phyloP scores from a whole-genome alignment of 495 filamentous ascomycete species.

The Cercophora scortea region DNA sequence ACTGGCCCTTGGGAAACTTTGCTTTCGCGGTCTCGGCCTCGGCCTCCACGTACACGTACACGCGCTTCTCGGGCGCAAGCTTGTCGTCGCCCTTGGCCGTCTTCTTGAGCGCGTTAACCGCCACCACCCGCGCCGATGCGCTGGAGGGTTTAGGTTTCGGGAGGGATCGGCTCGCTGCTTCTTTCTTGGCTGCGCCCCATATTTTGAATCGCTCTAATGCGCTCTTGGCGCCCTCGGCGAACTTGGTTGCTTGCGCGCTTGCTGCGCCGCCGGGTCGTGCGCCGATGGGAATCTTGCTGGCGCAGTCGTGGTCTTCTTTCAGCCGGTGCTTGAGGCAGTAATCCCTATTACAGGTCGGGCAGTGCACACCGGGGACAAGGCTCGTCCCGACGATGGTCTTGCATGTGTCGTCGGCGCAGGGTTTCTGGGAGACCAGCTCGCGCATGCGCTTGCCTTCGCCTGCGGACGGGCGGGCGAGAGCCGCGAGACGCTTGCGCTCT shows the following conservation, averaged over 20 bases:
- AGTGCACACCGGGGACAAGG: constrained; percentile 71
- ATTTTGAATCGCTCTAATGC: constrained; percentile 60
- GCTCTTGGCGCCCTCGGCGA: constrained; percentile 50
- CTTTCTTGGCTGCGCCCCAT: constrained; percentile 43
- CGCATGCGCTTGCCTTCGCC: constrained; percentile 37
- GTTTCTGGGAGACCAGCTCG: constrained; percentile 34
- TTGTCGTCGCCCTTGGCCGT: constrained; percentile 82
- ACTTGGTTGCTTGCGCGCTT: constrained; percentile 31
- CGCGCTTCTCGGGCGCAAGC: constrained; percentile 65
- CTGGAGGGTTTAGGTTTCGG: constrained; percentile 54
- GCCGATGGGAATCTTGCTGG: constrained; percentile 54
- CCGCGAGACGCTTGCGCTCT: constrained; percentile 52
- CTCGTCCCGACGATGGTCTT: constrained; percentile 80
- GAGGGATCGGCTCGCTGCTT: constrained; percentile 28
- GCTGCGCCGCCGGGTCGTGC: constrained; percentile 39
- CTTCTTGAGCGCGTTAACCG: constrained; percentile 69
- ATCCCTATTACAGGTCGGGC: constrained; percentile 66
- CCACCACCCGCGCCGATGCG: constrained; percentile 50
- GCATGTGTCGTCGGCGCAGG: constrained; percentile 66
- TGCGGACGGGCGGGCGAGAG: constrained; percentile 33
- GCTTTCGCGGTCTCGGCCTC: constrained; percentile 69
- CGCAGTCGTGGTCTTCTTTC: constrained; percentile 81
- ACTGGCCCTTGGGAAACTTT: constrained; percentile 68
- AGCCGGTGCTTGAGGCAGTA: constrained; percentile 94
- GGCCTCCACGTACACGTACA: constrained; percentile 83